A percentile compares a stretch with the other conserved stretches of the same genome.
These are phyloP conservation scores for Microdochium bolleyi DNA, from an alignment of 2,329 filamentous ascomycete genomes.

Conservation along the genomic window DNA sequence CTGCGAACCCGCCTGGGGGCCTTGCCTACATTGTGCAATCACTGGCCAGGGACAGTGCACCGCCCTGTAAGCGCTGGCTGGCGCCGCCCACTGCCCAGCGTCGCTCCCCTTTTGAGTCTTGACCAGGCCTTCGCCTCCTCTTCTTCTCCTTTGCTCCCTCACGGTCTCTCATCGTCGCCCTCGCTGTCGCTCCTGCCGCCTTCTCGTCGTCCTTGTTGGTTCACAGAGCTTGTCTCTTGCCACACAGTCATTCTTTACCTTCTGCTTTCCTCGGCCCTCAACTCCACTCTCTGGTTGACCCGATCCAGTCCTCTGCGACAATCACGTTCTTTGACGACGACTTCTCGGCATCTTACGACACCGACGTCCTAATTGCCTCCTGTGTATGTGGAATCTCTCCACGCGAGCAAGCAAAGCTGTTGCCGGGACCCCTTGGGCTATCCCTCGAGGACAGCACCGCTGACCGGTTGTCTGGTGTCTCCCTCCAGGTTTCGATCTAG, in stretches of 20 bases:
- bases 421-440: not conserved
- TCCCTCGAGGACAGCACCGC: not conserved
- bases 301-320: slow-evolving; percentile 34
- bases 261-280: slow-evolving; percentile 23
- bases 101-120: slow-evolving; percentile 6
- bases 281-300: slow-evolving; percentile 39
- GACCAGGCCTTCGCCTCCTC: slow-evolving; percentile 12
- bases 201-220: slow-evolving; percentile 14
- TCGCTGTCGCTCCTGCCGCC: slow-evolving; percentile 20
- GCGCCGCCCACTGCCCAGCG: not conserved
- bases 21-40: too few relatives aligned
- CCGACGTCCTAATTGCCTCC: not conserved
- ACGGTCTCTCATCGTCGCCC: slow-evolving; percentile 25
- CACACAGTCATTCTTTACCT: slow-evolving; percentile 29
- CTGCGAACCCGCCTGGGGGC: not conserved
- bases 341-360: not conserved
- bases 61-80: not conserved
- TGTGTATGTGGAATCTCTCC: not conserved
- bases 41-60: not conserved
- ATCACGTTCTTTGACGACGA: not conserved
- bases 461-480: not conserved
- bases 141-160: slow-evolving; percentile 18
- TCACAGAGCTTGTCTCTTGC: slow-evolving; percentile 18
- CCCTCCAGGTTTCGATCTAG: not conserved
- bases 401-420: not conserved